Evolutionary conservation across 2,329 filamentous ascomycete species (phyloP), one percentile per base, ranked within the genome.

Genomic region (Epichloe glyceriae): DNA sequence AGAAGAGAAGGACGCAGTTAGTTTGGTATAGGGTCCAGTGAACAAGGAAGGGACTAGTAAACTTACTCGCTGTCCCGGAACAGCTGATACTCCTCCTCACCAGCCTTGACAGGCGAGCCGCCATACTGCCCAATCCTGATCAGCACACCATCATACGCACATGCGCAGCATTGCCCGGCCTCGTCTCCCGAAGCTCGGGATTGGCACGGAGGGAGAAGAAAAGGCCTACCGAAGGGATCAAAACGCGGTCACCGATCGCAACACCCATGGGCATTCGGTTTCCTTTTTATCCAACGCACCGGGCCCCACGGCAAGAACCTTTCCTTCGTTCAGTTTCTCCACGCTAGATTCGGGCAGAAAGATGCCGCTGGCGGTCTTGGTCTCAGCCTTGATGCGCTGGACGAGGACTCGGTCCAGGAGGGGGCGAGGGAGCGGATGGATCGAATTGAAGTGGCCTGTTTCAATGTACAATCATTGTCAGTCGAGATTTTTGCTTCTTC

Each of bases 11-110:
- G 3, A 30, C 7, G 7, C 7, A 12, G 10, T 46, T 46, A 46
- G 44, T 26, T 3, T 22, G 8, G 41, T 33, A 34, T 7, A 43
- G 1, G 10, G 14, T 7, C 22, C 22, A 5, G 15, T 45, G 14
- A 17, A 20, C n/a, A 1, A 5, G 19, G 7, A 1, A 5, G 19
- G 7, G 4, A 11, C 19, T 15, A 33, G 8, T 11, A 38, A 46
- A 85, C 90, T 73, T 83, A 97, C 91, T 98, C 93, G 76, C 89
- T 86, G 73, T 98, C 93, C 64, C 93, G 82, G 85, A 95, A 98
- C 58, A 98, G 82, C 57, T 86, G 83, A 77, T 82, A 97, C 75
- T 98, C 93, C 60, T 97, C 89, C 63, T 98, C 91, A 61, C 91
- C 93, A 61, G 97, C 88, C 82, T 97, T 97, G 70, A 98, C 83